These are phyloP conservation scores for Trifolium dubium DNA, from an alignment of 306 rosid species.

Conservation along the genomic window DNA sequence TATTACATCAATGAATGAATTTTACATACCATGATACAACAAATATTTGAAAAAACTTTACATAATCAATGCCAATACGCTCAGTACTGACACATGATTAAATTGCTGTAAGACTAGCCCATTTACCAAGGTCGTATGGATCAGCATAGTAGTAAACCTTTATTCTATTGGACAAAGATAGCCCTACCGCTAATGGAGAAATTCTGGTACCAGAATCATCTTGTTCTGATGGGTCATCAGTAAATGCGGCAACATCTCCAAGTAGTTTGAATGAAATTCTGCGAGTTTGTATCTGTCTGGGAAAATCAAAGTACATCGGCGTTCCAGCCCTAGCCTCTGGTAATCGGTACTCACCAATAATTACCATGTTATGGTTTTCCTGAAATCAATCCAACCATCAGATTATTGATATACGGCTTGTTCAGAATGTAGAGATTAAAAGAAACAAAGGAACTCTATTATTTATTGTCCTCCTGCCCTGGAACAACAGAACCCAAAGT, in stretches of 20 bases:
- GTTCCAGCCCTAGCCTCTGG: slow-evolving; percentile 93
- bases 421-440: background rate
- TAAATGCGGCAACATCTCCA: slow-evolving; percentile 86
- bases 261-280: slow-evolving; percentile 75
- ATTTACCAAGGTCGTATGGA: slow-evolving; percentile 89
- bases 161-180: slow-evolving; percentile 81
- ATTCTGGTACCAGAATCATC: slow-evolving; percentile 64
- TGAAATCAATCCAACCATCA: slow-evolving; percentile 49
- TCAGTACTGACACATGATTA: slow-evolving; percentile 40
- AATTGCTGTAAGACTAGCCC: slow-evolving; percentile 93
- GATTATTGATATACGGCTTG: slow-evolving; percentile 4
- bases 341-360: slow-evolving; percentile 81
- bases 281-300: slow-evolving; percentile 68
- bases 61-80: slow-evolving; percentile 41
- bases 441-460: slow-evolving; percentile 8
- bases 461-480: slow-evolving; percentile 1
- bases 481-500: background rate
- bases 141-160: slow-evolving; percentile 81
- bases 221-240: slow-evolving; percentile 83
- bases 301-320: slow-evolving; percentile 91
- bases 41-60: slow-evolving; percentile 40
- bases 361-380: slow-evolving; percentile 70
- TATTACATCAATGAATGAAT: slow-evolving; percentile 54
- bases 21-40: slow-evolving; percentile 54
- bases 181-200: slow-evolving; percentile 65